phyloP scores from a whole-genome alignment of 768 basidiomycete genomes.

The Mycena metata region DNA sequence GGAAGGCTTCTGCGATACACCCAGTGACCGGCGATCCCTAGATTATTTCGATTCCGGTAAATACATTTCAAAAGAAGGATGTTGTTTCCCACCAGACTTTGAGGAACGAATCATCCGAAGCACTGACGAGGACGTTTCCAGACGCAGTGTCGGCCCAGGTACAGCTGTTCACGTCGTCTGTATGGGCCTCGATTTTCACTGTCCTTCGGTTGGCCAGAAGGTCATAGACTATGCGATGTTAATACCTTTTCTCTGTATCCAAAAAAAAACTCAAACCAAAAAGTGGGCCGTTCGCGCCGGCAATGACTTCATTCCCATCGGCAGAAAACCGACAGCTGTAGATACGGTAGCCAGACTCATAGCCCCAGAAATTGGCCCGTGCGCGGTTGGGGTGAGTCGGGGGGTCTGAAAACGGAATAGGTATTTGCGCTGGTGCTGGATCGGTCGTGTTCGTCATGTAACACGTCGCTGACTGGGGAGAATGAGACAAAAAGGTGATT shows the following conservation, averaged over 20 bases:
- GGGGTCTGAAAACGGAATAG: constrained; percentile 71
- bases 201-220: constrained; percentile 82
- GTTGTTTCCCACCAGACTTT: constrained; percentile 87
- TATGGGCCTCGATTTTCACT: constrained; percentile 89
- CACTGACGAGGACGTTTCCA: constrained; percentile 95
- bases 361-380: constrained; percentile 48
- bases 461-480: constrained; percentile 72
- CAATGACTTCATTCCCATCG: constrained; percentile 95
- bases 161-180: constrained; percentile 93
- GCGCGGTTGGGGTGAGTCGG: constrained; percentile 42
- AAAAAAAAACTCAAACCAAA: constrained; percentile 64
- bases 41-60: constrained; percentile 40
- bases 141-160: constrained; percentile 96
- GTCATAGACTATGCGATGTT: constrained; percentile 81
- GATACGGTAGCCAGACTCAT: constrained; percentile 73
- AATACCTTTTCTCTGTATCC: constrained; percentile 10
- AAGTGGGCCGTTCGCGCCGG: constrained; percentile 88
- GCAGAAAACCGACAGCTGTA: constrained; percentile 98
- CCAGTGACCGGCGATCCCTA: constrained; percentile 71
- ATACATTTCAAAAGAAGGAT: constrained; percentile 60
- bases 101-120: constrained; percentile 93
- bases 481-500: constrained; percentile 19
- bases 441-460: constrained; percentile 83
- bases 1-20: constrained; percentile 79
- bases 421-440: constrained; percentile 69